Conservation (phyloP, 306 rosid species). For the Neltuma alba region DNA sequence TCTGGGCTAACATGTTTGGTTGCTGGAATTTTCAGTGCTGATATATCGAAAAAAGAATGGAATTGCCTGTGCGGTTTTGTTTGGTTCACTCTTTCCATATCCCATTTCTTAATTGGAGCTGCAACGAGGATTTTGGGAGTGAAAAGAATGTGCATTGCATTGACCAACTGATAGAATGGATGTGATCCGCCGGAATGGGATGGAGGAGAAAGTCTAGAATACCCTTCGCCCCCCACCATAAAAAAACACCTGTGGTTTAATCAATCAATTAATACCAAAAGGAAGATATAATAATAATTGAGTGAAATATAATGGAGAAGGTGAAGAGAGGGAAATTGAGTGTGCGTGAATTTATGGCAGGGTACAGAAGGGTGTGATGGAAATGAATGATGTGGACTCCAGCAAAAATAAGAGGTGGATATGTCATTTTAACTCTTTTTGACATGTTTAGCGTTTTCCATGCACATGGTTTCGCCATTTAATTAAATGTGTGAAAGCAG, state of each 20-base stretch:
- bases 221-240: neutral
- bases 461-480: neutral
- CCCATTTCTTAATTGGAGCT: neutral
- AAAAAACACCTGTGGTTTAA: too few species aligned
- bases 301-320: neutral
- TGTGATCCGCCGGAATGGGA: too few species aligned
- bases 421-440: neutral
- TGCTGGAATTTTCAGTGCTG: too few species aligned
- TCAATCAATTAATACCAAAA: too few species aligned
- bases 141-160: neutral
- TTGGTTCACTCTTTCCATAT: neutral
- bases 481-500: neutral
- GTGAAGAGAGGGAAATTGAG: neutral
- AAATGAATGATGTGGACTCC: neutral
- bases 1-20: too few species aligned
- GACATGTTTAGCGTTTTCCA: neutral
- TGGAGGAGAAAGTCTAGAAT: too few species aligned
- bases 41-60: neutral
- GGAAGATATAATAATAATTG: too few species aligned
- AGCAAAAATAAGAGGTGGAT: neutral
- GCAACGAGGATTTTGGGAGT: neutral
- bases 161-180: too few species aligned
- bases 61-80: neutral
- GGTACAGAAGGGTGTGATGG: neutral
- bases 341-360: neutral